Conservation (phyloP, 306 rosid genomes). For the Cucurbita ficifolia region DNA sequence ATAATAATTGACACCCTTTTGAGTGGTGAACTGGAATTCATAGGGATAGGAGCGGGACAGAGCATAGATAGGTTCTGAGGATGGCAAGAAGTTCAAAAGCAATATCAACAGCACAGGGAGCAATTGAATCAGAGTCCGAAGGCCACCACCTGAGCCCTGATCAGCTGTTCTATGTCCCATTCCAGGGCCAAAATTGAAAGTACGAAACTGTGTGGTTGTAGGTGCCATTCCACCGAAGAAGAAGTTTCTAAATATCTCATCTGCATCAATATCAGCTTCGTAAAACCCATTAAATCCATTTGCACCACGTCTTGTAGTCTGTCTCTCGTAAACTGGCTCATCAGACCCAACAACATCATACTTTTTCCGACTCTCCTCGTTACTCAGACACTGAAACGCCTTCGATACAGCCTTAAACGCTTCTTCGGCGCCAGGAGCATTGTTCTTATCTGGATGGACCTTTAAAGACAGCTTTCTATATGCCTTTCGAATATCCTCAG, state of each 20-base stretch:
- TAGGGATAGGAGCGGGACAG: constrained; percentile 56
- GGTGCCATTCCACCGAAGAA: constrained; percentile 93
- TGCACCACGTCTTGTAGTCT: constrained; percentile 22
- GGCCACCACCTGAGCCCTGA: constrained; percentile 50
- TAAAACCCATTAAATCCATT: constrained; percentile 55
- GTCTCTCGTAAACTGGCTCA: constrained; percentile 54
- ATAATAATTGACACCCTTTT: constrained; percentile 67
- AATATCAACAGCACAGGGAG: constrained; percentile 61
- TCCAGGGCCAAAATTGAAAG: constrained; percentile 66
- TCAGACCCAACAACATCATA: constrained; percentile 69
- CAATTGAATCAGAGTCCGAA: constrained; percentile 50
- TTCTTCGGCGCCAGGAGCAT: constrained; percentile 88
- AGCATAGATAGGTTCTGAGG: constrained; percentile 57
- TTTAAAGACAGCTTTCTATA: constrained; percentile 82
- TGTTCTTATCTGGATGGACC: constrained; percentile 96
- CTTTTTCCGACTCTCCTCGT: constrained; percentile 49
- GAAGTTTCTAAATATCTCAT: constrained; percentile 81
- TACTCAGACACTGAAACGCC: constrained; percentile 88
- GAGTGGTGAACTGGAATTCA: constrained; percentile 43
- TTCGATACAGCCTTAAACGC: constrained; percentile 82
- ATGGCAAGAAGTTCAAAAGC: constrained; percentile 59
- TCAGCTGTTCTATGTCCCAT: constrained; percentile 45
- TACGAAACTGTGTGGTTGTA: constrained; percentile 46
- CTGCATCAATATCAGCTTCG: constrained; percentile 73
- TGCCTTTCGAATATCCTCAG: constrained; percentile 72